Base-by-base conservation (phyloP, 164 flowering plant genomes). In the Brasenia schreberi region DNA sequence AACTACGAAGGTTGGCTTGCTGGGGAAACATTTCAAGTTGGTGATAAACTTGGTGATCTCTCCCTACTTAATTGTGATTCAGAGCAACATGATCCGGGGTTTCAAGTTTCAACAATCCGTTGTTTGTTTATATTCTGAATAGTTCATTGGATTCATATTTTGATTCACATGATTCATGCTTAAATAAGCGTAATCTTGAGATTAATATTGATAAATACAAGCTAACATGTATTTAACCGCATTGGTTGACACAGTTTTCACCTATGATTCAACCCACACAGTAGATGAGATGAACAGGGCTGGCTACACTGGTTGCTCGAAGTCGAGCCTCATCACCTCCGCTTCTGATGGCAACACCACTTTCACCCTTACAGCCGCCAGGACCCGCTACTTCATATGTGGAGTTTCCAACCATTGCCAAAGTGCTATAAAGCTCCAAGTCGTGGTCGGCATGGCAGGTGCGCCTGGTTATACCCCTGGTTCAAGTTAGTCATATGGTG, bases 41-140 rank as follows among this genome's bases (percentile, higher is more conserved):
- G 96, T 0, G 97, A 90, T 44, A 74, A 66, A 42, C 81, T 90
- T 1, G 5, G 97, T 88, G 79, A 76, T 79, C 72, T 6, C 58
- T 42, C 56, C 59, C 45, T 59, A 44, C 11, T 3, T 18, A 5
- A n/a, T 17, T 18, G 17, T 14, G n/a, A 18, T 23, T 7, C 5
- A 9, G 53, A 42, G 52, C 23, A 4, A 33, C 39, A 33, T 1
- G 39, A 33, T 33, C 39, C 39, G 4, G 39, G 60, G 5, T 12
- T 58, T 58, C 18, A 61, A 23, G 5, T 12, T 58, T 58, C 18
- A 61, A 23, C n/a, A 61, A 7, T 61, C 5, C 3, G 0, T 18
- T 23, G 9, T 61, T 2, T 61, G 18, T 61, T 61, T 11, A 18
- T n/a, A 61, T 61, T 61, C 5, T 4, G 9, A 18, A 61, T 23